A percentile compares a stretch with the other conserved stretches of the same genome.
Evolutionary conservation across 139 green algal species (phyloP).

Genomic region (Tetradesmus lagerheimii): DNA sequence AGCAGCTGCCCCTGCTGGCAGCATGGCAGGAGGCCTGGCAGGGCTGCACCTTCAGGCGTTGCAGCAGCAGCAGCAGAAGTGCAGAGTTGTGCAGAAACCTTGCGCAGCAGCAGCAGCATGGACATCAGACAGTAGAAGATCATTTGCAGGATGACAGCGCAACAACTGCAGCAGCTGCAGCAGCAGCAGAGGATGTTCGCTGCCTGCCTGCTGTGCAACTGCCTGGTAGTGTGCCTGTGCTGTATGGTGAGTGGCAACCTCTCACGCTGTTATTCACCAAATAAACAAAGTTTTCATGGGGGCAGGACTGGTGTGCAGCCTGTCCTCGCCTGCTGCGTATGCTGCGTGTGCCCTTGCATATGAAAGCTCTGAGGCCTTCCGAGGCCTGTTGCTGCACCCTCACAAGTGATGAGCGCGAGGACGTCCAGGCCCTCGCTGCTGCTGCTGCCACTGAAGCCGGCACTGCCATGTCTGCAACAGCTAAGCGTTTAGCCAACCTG

Average conservation of each 20-base stretch:
- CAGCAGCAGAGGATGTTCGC: background rate
- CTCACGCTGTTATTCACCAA: too few relatives aligned
- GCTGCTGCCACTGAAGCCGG: background rate
- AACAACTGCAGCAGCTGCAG: conserved; percentile 9
- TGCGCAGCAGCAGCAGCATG: conserved; percentile 58
- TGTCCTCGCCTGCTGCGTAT: too few relatives aligned
- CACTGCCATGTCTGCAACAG: background rate
- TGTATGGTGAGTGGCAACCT: conserved; percentile 37
- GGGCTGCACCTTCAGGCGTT: background rate
- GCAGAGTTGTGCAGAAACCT: background rate
- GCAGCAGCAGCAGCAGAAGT: conserved; percentile 35
- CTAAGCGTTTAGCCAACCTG: background rate
- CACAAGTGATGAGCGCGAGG: too few relatives aligned
- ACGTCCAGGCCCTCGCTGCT: too few relatives aligned
- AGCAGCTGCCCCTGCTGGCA: conserved; percentile 50
- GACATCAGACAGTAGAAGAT: background rate
- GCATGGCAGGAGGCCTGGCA: conserved; percentile 12
- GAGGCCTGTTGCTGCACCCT: too few relatives aligned
- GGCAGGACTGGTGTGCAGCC: too few relatives aligned
- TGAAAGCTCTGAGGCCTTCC: too few relatives aligned
- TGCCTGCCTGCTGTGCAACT: background rate
- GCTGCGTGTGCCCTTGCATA: too few relatives aligned
- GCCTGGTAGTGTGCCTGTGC: conserved; percentile 6
- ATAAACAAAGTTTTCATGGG: too few relatives aligned
- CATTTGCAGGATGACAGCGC: background rate